Percentiles rank a stretch among this genome's conserved stretches.
These are phyloP conservation scores for Geotrichum phurueaensis DNA, from an alignment of 1,139 yeast species.

Conservation along the genomic window DNA sequence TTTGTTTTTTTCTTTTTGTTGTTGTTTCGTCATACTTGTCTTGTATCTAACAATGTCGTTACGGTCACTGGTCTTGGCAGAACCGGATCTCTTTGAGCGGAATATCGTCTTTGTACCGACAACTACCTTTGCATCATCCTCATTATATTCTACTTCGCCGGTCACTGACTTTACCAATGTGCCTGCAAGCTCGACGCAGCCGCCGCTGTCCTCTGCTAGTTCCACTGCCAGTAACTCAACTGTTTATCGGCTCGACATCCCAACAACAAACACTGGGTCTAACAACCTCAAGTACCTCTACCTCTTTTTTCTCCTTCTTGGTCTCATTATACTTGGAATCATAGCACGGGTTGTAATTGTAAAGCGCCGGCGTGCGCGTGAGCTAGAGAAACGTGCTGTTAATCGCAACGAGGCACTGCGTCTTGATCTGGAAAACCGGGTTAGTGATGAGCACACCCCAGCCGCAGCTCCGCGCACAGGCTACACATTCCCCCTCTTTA, in stretches of 20 bases:
- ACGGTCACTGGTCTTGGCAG: neutral
- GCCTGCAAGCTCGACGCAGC: constrained; percentile 4
- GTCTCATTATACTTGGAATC: constrained; percentile 25
- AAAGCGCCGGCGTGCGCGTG: constrained; percentile 25
- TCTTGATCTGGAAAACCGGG: constrained; percentile 24
- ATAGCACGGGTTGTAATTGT: constrained; percentile 23
- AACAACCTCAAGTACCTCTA: constrained; percentile 26
- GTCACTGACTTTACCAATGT: neutral
- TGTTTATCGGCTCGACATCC: constrained; percentile 11
- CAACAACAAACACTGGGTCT: constrained; percentile 12
- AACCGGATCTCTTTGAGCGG: constrained; percentile 8
- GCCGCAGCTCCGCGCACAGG: constrained; percentile 6
- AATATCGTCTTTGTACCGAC: constrained; percentile 20
- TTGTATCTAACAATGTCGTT: neutral
- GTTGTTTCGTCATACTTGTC: neutral
- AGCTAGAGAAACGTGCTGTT: constrained; percentile 20
- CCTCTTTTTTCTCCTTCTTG: constrained; percentile 27
- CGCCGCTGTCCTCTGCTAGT: neutral
- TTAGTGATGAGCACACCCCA: constrained; percentile 11
- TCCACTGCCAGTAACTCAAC: constrained; percentile 12
- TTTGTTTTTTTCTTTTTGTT: neutral
- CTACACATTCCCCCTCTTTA: constrained; percentile 15
- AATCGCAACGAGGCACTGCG: constrained; percentile 28
- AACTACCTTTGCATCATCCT: constrained; percentile 4
- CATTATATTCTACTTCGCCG: constrained; percentile 5